A percentile compares a stretch with the other conserved stretches of the same genome.
phyloP scores from a whole-genome alignment of 1,139 yeast species.

The Chernovozyma sophiae-reginae region DNA sequence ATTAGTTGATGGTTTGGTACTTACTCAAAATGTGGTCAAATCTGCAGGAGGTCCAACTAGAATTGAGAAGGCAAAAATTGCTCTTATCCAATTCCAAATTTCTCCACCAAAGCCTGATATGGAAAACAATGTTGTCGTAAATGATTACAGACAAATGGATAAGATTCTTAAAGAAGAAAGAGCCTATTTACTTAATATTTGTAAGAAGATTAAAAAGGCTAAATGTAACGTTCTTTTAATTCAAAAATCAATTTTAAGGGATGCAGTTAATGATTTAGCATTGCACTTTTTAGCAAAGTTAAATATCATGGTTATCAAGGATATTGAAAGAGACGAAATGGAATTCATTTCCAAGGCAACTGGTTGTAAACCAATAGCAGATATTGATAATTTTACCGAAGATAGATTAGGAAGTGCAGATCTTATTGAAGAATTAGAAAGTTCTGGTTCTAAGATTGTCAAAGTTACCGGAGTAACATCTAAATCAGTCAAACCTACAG shows the following conservation, averaged over 20 bases:
- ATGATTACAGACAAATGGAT: slow-evolving; percentile 98
- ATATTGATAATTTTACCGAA: slow-evolving; percentile 86
- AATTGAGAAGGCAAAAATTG: slow-evolving; percentile 90
- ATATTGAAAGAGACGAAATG: slow-evolving; percentile 93
- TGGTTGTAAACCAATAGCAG: slow-evolving; percentile 96
- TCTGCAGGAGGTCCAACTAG: slow-evolving; percentile 95
- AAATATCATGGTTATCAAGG: slow-evolving; percentile 91
- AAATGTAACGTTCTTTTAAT: slow-evolving; percentile 92
- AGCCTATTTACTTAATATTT: slow-evolving; percentile 86
- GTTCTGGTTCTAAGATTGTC: slow-evolving; percentile 89
- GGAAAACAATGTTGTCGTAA: slow-evolving; percentile 96
- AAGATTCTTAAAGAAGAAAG: slow-evolving; percentile 96
- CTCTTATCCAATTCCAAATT: slow-evolving; percentile 88
- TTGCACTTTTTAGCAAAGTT: slow-evolving; percentile 89
- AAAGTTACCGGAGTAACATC: slow-evolving; percentile 76
- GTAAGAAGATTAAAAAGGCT: slow-evolving; percentile 94
- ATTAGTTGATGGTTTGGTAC: slow-evolving; percentile 86
- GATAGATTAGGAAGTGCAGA: slow-evolving; percentile 92
- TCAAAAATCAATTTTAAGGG: slow-evolving; percentile 92
- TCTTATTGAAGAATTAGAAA: slow-evolving; percentile 85
- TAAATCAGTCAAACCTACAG: slow-evolving; percentile 67
- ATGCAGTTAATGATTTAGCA: slow-evolving; percentile 95
- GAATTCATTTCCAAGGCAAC: slow-evolving; percentile 88
- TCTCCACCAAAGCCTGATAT: slow-evolving; percentile 99
- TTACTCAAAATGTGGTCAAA: slow-evolving; percentile 86